A percentile compares a stretch with the other conserved stretches of the same genome.
Evolutionary conservation across 2,329 filamentous ascomycete species (phyloP).

Genomic region (Microcyclosporella mali): DNA sequence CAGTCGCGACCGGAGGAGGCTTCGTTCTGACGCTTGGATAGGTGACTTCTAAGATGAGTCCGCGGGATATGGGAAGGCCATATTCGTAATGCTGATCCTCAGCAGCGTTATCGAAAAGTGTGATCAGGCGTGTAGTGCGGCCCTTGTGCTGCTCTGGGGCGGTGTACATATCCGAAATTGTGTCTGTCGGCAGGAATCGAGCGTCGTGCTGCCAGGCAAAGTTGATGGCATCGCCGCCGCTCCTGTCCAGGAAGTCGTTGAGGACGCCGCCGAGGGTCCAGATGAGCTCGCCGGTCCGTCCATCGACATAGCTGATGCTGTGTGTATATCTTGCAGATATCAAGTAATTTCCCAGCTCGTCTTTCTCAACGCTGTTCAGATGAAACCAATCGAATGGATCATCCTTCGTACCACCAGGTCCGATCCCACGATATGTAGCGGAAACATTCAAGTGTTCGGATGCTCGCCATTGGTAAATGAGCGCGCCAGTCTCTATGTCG

Average conservation of each 20-base stretch:
- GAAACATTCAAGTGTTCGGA: slow-evolving; percentile 38
- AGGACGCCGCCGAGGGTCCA: slow-evolving; percentile 45
- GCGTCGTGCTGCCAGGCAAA: slow-evolving; percentile 34
- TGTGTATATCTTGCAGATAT: slow-evolving; percentile 41
- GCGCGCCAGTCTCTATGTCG: slow-evolving; percentile 39
- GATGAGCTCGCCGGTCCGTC: slow-evolving; percentile 38
- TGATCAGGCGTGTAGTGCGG: slow-evolving; percentile 40
- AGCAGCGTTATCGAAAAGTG: slow-evolving; percentile 49
- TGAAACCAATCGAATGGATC: slow-evolving; percentile 50
- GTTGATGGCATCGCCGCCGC: slow-evolving; percentile 22
- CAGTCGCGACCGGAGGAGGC: background rate
- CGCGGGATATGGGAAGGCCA: slow-evolving; percentile 25
- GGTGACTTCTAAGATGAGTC: slow-evolving; percentile 28
- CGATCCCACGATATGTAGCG: slow-evolving; percentile 32
- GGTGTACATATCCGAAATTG: slow-evolving; percentile 24
- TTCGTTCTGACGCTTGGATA: slow-evolving; percentile 17
- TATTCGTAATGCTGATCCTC: slow-evolving; percentile 35
- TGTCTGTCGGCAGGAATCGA: slow-evolving; percentile 21
- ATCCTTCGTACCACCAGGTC: slow-evolving; percentile 35
- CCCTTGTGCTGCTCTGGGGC: slow-evolving; percentile 17
- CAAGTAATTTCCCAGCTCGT: slow-evolving; percentile 42
- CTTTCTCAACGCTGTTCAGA: slow-evolving; percentile 47
- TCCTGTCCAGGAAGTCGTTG: slow-evolving; percentile 33
- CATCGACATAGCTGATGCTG: slow-evolving; percentile 41
- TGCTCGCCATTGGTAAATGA: slow-evolving; percentile 45